Evolutionary conservation across 495 filamentous ascomycete species (phyloP), one percentile per base, ranked within the genome.

Genomic region (Talaromyces adpressus): DNA sequence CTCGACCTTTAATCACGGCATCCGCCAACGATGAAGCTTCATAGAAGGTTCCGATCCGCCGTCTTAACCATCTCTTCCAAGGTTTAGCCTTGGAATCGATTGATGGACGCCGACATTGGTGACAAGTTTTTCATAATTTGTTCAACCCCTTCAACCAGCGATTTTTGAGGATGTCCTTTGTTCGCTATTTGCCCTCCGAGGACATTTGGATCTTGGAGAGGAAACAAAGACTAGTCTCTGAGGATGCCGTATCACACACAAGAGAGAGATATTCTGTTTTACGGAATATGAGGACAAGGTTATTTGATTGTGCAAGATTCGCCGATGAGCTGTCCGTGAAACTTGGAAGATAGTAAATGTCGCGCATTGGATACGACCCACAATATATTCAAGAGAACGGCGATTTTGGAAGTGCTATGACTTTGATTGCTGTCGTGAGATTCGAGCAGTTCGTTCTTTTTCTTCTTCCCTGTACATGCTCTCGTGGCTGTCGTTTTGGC

Each of bases 151-250:
- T 67, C 60, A 66, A 69, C 69, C 78, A 81, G 82, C 89, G 89
- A 81, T 85, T 92, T 93, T 93, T 91, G 73, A 76, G 81, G 89
- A 92, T 85, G 89, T 86, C 79, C 82, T 92, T 92, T 91, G 88
- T 85, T 77, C 89, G 89, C 81, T 72, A 61, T 56, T 67, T 75
- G 85, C 87, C 87, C 85, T 83, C 83, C 84, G 72, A 69, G 63
- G 27, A 57, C 65, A 69, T 67, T 34, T 39, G 56, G 34, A 41
- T 69, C 54, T 45, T 64, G 84, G 84, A 84, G 88, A 87, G 88
- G 88, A 92, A 90, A 81, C 89, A 92, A 92, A 93, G 89, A 89
- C 89, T 79, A 84, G 85, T 92, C 89, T 82, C 74, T 72, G 87
- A 89, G 84, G 87, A 86, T 82, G 84, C 82, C 89, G 88, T 87